These are phyloP conservation scores for Anthracocystis walkeri DNA, from an alignment of 1,284 basidiomycete genomes.

Conservation along the genomic window DNA sequence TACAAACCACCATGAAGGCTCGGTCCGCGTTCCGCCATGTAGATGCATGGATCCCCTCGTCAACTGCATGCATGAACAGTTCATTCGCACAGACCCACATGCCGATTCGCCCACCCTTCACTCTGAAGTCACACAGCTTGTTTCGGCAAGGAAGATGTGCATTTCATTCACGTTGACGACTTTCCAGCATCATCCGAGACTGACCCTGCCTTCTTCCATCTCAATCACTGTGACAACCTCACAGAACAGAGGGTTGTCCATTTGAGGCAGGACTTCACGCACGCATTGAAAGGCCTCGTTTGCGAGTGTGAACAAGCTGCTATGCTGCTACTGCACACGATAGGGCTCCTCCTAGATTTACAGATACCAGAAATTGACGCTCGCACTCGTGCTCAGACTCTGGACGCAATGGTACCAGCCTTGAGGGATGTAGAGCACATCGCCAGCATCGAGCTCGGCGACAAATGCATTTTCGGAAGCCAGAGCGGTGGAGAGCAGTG, in stretches of 20 bases:
- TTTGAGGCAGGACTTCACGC: too few species aligned
- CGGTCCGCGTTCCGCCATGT: background rate
- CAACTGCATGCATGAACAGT: too few species aligned
- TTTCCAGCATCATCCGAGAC: too few species aligned
- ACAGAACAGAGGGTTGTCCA: too few species aligned
- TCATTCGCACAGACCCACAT: too few species aligned
- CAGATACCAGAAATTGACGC: slow-evolving; percentile 56
- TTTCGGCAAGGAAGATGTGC: too few species aligned
- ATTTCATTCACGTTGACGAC: too few species aligned
- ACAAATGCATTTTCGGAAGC: slow-evolving; percentile 18
- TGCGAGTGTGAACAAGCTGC: background rate
- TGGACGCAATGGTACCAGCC: slow-evolving; percentile 56
- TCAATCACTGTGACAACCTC: too few species aligned
- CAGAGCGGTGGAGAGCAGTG: slow-evolving; percentile 35
- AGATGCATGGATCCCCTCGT: too few species aligned
- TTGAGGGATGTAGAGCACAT: slow-evolving; percentile 51
- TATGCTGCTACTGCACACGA: background rate
- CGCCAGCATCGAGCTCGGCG: slow-evolving; percentile 43
- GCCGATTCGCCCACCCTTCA: too few species aligned
- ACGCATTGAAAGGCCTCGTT: background rate
- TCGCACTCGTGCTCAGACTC: slow-evolving; percentile 48
- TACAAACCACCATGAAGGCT: background rate
- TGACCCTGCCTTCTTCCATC: too few species aligned
- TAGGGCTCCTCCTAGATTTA: background rate
- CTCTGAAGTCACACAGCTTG: too few species aligned